Conservation (phyloP, 2,329 filamentous ascomycete species). For the Colletotrichum cordylinicola region DNA sequence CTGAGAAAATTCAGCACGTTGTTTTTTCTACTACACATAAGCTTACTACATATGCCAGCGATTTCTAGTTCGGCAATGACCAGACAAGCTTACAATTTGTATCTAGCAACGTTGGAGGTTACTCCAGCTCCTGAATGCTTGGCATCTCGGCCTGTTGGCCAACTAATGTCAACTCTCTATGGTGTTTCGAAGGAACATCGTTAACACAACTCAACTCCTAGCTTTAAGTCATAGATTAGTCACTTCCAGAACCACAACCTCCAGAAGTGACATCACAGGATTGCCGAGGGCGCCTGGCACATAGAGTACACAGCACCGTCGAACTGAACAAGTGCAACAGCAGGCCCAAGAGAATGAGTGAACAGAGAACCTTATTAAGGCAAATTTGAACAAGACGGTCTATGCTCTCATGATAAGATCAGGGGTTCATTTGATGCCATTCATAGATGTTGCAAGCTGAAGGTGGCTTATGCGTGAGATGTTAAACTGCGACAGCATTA, state of each 20-base stretch:
- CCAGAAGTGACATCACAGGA: background rate
- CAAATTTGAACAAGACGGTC: background rate
- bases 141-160: background rate
- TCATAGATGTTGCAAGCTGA: background rate
- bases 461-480: background rate
- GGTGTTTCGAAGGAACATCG: background rate
- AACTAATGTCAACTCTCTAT: background rate
- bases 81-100: background rate
- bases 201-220: background rate
- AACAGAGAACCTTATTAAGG: no score
- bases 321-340: background rate
- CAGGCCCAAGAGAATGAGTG: no score
- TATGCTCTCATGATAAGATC: background rate
- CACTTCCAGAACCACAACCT: background rate
- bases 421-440: background rate
- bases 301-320: background rate
- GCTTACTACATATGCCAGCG: background rate
- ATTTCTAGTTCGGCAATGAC: background rate
- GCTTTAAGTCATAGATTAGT: rapidly evolving
- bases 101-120: background rate
- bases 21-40: background rate
- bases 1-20: background rate
- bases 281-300: background rate
- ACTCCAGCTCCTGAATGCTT: background rate
- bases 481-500: background rate